phyloP scores from a whole-genome alignment of 2,329 filamentous ascomycete species.

The Plenodomus biglobosus region DNA sequence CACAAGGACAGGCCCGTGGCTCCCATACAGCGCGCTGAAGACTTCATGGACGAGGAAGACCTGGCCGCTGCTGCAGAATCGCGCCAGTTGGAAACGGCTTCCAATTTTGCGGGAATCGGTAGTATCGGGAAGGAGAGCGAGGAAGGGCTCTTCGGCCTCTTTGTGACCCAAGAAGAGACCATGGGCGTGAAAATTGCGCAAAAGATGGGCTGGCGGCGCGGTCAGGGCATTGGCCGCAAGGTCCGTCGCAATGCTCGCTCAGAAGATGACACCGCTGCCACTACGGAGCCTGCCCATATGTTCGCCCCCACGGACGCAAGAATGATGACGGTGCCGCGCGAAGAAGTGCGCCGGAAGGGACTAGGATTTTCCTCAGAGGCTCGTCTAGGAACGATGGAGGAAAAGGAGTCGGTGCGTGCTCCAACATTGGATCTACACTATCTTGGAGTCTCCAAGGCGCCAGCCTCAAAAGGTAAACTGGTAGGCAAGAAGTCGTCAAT shows the following conservation, averaged over 20 bases:
- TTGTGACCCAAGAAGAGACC: conserved; percentile 73
- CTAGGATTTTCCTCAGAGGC: conserved; percentile 66
- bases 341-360: conserved; percentile 67
- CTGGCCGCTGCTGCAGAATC: conserved; percentile 81
- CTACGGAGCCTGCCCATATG: conserved; percentile 58
- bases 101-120: conserved; percentile 75
- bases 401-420: conserved; percentile 18
- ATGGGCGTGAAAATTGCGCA: conserved; percentile 84
- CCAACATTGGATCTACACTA: conserved; percentile 25
- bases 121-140: conserved; percentile 57
- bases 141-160: conserved; percentile 68
- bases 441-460: conserved; percentile 23
- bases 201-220: conserved; percentile 94
- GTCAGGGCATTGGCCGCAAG: conserved; percentile 89
- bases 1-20: conserved; percentile 64
- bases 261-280: conserved; percentile 51
- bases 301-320: conserved; percentile 82
- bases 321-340: conserved; percentile 67
- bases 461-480: conserved; percentile 37
- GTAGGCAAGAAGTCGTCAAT: conserved; percentile 69
- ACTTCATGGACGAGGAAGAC: conserved; percentile 99
- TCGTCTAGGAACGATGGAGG: conserved; percentile 48
- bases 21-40: conserved; percentile 68
- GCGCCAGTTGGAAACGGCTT: conserved; percentile 70
- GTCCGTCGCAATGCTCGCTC: conserved; percentile 73